Conservation (phyloP, 345 rosid species). For the Physaria fendleri region DNA sequence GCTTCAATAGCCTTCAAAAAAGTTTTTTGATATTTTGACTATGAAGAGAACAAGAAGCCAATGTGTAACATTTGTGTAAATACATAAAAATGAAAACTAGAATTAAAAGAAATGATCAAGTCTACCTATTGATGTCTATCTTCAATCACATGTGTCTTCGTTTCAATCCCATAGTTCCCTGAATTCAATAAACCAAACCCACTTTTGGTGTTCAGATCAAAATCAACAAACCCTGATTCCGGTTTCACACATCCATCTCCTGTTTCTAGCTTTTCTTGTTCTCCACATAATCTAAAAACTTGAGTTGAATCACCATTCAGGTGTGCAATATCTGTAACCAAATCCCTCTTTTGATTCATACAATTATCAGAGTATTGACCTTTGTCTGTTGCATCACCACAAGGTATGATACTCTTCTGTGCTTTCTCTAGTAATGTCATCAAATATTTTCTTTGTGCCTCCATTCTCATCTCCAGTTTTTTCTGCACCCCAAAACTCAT, state of each 20-base stretch:
- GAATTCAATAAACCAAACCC: conserved; percentile 38
- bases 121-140: conserved; percentile 22
- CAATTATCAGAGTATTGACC: conserved; percentile 33
- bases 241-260: conserved; percentile 29
- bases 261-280: conserved; percentile 11
- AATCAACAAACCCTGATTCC: conserved; percentile 33
- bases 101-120: background rate
- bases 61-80: conserved; percentile 21
- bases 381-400: conserved; percentile 23
- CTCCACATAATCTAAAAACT: conserved; percentile 24
- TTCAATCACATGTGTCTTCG: conserved; percentile 33
- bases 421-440: conserved; percentile 70
- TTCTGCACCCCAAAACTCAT: conserved; percentile 43
- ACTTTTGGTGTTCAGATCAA: conserved; percentile 52
- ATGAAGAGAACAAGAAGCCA: conserved; percentile 14
- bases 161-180: conserved; percentile 37
- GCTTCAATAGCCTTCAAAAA: background rate
- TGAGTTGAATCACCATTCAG: conserved; percentile 13
- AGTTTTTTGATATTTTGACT: background rate
- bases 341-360: conserved; percentile 13
- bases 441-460: conserved; percentile 80
- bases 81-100: background rate
- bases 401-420: conserved; percentile 46
- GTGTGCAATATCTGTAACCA: conserved; percentile 3
- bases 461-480: conserved; percentile 77